Conservation (phyloP, 208 protist genomes). For the Trypanosoma brucei region DNA sequence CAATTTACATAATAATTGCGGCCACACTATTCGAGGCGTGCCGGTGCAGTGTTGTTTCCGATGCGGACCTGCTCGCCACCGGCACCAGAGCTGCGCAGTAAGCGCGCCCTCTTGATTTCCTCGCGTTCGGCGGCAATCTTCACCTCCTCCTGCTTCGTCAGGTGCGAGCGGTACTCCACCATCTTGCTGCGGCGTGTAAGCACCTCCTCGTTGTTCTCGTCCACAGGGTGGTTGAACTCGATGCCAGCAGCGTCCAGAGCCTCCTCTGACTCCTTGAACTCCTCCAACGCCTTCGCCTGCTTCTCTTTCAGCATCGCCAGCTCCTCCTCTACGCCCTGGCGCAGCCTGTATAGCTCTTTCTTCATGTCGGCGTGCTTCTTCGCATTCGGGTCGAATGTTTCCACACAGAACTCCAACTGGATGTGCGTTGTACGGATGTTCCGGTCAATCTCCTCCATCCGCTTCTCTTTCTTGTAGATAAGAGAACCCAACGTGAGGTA, state of each 20-base stretch:
- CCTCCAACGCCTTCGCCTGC: constrained; percentile 22
- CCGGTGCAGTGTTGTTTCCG: constrained; percentile 18
- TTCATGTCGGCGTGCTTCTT: constrained; percentile 10
- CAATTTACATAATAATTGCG: constrained; percentile 9
- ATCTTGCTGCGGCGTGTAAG: constrained; percentile 31
- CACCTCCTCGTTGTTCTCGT: constrained; percentile 11
- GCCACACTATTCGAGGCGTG: constrained; percentile 19
- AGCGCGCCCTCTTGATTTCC: constrained; percentile 6
- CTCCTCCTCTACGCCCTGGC: constrained; percentile 44
- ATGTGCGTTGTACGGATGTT: constrained; percentile 8
- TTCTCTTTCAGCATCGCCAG: constrained; percentile 69
- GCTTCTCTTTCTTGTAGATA: constrained; percentile 11
- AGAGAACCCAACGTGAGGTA: constrained; percentile 7
- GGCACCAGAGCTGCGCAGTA: constrained; percentile 3
- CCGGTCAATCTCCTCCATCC: constrained; percentile 6
- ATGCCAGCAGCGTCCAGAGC: constrained; percentile 6
- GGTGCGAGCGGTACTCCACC: constrained; percentile 63
- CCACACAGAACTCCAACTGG: constrained; percentile 8
- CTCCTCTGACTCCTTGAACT: constrained; percentile 9
- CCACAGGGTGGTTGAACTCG: constrained; percentile 10
- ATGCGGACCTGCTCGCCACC: constrained; percentile 18
- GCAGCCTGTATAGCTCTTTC: constrained; percentile 17
- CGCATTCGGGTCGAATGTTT: constrained; percentile 7
- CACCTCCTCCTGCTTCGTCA: constrained; percentile 70
- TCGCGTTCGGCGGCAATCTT: constrained; percentile 21